phyloP scores from a whole-genome alignment of 1,284 basidiomycete species.

The Stygiomarasmius scandens region DNA sequence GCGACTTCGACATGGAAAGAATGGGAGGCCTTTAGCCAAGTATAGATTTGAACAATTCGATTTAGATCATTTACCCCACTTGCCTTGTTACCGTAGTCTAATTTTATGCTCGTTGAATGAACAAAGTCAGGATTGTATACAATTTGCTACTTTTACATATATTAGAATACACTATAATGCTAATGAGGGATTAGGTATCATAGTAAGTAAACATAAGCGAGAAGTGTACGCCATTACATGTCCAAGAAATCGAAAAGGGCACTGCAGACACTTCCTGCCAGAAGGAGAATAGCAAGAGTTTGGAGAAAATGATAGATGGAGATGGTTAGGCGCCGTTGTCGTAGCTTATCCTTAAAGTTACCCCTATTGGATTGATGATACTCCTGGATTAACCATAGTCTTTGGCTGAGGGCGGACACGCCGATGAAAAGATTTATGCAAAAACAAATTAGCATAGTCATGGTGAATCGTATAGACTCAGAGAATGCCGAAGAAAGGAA shows the following conservation, averaged over 20 bases:
- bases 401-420: neutral
- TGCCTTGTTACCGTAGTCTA: neutral
- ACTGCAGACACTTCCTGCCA: neutral
- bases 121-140: neutral
- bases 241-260: neutral
- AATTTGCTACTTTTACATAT: neutral
- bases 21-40: slow-evolving; percentile 37
- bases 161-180: no score
- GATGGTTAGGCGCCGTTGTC: neutral
- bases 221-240: neutral
- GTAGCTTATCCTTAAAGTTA: neutral
- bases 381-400: neutral
- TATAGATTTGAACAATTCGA: neutral
- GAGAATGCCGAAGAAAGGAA: neutral
- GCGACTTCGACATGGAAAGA: slow-evolving; percentile 45
- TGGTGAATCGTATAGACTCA: neutral
- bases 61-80: neutral
- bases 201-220: neutral
- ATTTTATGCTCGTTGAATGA: neutral
- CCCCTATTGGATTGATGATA: neutral
- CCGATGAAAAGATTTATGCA: neutral
- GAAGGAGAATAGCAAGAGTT: slow-evolving; percentile 22
- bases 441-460: neutral
- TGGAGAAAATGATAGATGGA: slow-evolving; percentile 14
- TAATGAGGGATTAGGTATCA: no score